Evolutionary conservation across 2,329 filamentous ascomycete genomes (phyloP).

Genomic region (Calonectria ilicicola): DNA sequence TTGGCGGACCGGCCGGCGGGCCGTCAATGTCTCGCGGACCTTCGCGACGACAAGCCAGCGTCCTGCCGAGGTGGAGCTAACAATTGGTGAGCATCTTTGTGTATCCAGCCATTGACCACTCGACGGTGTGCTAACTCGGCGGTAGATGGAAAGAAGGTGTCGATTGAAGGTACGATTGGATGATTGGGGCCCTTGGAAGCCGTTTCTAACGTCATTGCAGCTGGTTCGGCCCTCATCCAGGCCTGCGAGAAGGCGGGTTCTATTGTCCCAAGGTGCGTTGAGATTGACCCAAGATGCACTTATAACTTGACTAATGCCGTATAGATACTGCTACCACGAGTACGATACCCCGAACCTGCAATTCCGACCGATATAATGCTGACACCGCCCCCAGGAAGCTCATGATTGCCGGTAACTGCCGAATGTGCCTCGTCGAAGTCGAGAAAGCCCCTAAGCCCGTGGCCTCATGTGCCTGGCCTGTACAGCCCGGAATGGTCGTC

Average conservation of each 20-base stretch:
- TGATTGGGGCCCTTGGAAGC: constrained; percentile 29
- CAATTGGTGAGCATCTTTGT: constrained; percentile 74
- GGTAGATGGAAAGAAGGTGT: constrained; percentile 96
- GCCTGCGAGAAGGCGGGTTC: constrained; percentile 97
- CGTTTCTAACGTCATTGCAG: constrained; percentile 65
- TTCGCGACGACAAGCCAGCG: constrained; percentile 85
- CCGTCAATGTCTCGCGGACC: constrained; percentile 74
- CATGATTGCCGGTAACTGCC: constrained; percentile 99
- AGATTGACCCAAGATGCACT: constrained; percentile 22
- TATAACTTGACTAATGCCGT: constrained; percentile 49
- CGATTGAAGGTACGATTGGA: constrained; percentile 83
- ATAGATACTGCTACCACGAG: constrained; percentile 98
- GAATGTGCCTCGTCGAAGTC: constrained; percentile 99
- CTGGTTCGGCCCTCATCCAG: constrained; percentile 96
- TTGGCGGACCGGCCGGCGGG: constrained; percentile 72
- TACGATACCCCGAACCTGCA: constrained; percentile 60
- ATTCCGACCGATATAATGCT: constrained; percentile 50
- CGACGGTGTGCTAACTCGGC: constrained; percentile 46
- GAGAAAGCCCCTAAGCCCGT: constrained; percentile 97
- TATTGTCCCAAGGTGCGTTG: constrained; percentile 82
- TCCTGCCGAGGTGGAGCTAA: constrained; percentile 95
- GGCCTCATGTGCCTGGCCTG: constrained; percentile 98
- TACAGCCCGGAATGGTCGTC: constrained; percentile 98
- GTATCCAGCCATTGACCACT: constrained; percentile 45
- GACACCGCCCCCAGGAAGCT: constrained; percentile 78